A percentile compares a stretch with the other conserved stretches of the same genome.
phyloP scores from a whole-genome alignment of 2,329 filamentous ascomycete species.

The Lachnellula cervina region DNA sequence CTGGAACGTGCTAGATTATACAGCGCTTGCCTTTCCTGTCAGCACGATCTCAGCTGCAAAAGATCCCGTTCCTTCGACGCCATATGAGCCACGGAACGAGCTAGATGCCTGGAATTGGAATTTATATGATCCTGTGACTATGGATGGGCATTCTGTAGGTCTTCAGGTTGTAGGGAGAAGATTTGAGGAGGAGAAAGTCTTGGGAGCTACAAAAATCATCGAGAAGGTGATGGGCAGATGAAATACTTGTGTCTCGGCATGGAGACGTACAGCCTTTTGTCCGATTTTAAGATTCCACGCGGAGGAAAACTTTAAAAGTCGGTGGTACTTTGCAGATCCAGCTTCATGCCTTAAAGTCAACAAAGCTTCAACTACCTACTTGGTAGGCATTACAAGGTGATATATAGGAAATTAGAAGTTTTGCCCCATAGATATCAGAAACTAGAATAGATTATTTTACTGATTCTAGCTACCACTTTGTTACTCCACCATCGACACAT shows the following conservation, averaged over 20 bases:
- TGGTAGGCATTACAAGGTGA: too few species aligned
- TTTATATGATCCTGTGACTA: constrained; percentile 38
- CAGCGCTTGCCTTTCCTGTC: constrained; percentile 50
- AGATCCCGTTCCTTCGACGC: constrained; percentile 26
- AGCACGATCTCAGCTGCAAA: constrained; percentile 41
- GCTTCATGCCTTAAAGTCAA: too few species aligned
- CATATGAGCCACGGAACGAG: constrained; percentile 44
- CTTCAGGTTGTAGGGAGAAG: constrained; percentile 47
- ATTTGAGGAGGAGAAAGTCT: constrained; percentile 48
- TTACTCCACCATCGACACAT: constrained; percentile 23
- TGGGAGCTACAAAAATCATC: constrained; percentile 34
- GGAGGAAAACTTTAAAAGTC: too few species aligned
- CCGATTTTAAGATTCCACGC: too few species aligned
- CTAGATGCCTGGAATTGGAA: constrained; percentile 50
- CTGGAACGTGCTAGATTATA: constrained; percentile 58
- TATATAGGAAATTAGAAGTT: too few species aligned
- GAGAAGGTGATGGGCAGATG: constrained; percentile 17
- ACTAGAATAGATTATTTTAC: background rate
- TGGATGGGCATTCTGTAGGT: constrained; percentile 43
- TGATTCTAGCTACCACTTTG: constrained; percentile 15
- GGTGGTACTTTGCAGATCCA: too few species aligned
- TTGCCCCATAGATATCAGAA: background rate
- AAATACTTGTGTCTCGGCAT: background rate
- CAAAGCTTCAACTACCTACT: too few species aligned
- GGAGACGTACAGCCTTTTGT: too few species aligned